phyloP scores from a whole-genome alignment of 169 alveolate species.

The Plasmodium chabaudi region DNA sequence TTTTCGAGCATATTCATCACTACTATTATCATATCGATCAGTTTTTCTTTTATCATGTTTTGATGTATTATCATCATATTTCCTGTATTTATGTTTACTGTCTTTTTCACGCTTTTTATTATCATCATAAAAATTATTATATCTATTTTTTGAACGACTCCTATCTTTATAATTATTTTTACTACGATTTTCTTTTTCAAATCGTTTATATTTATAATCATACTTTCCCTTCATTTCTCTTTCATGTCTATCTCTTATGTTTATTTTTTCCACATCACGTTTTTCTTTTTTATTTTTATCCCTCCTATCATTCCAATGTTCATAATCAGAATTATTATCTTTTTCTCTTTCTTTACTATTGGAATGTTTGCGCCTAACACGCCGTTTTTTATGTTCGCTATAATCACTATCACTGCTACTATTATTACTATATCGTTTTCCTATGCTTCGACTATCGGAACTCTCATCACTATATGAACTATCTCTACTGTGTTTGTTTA shows the following conservation, averaged over 20 bases:
- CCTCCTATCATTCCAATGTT: conserved; percentile 9
- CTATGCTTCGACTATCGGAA: background rate
- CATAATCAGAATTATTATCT: background rate
- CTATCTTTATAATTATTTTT: no score
- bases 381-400: background rate
- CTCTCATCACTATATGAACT: background rate
- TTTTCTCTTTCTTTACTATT: background rate
- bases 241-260: conserved; percentile 4
- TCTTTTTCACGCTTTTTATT: background rate
- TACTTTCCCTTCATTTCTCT: background rate
- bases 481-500: background rate
- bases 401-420: background rate
- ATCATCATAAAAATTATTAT: background rate
- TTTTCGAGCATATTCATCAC: background rate
- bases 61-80: background rate
- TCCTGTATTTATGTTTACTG: background rate
- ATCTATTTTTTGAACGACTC: background rate
- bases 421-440: background rate
- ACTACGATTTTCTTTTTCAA: background rate
- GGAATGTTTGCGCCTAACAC: no score
- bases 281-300: conserved; percentile 4
- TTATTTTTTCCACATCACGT: background rate
- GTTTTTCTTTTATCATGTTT: background rate
- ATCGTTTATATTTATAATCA: background rate
- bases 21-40: background rate